Evolutionary conservation across 2,329 filamentous ascomycete genomes (phyloP).

Genomic region (Talaromyces rugulosus): DNA sequence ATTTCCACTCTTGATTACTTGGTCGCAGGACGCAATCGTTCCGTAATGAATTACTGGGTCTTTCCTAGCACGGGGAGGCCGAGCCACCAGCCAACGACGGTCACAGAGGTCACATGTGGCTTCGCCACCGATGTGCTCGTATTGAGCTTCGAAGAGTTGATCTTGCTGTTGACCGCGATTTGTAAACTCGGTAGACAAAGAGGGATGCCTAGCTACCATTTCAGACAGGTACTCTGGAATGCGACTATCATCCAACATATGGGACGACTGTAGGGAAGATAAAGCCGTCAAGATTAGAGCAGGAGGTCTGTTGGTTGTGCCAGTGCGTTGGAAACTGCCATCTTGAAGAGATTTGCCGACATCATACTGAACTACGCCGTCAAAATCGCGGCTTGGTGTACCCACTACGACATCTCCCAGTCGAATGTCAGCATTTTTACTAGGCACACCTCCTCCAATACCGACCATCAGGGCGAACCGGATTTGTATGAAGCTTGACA

Average conservation of each 20-base stretch:
- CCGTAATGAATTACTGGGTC: background rate
- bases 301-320: slow-evolving; percentile 13
- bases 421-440: slow-evolving; percentile 1
- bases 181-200: too few species aligned
- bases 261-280: background rate
- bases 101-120: background rate
- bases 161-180: too few species aligned
- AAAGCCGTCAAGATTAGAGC: slow-evolving; percentile 12
- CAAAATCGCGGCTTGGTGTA: slow-evolving; percentile 9
- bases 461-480: slow-evolving; percentile 19
- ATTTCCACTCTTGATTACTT: background rate
- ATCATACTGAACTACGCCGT: slow-evolving; percentile 15
- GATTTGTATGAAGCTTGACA: slow-evolving; percentile 17
- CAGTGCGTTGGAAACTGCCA: slow-evolving; percentile 11
- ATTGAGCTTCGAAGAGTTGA: too few species aligned
- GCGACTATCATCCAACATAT: too few species aligned
- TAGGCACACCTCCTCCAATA: slow-evolving; percentile 20
- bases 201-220: too few species aligned
- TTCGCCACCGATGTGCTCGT: background rate
- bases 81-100: background rate
- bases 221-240: too few species aligned
- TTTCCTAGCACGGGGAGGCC: background rate
- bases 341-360: background rate
- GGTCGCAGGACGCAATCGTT: background rate
- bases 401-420: slow-evolving; percentile 15